phyloP scores from a whole-genome alignment of 2,329 filamentous ascomycete species.

The Hypoxylon sp. region DNA sequence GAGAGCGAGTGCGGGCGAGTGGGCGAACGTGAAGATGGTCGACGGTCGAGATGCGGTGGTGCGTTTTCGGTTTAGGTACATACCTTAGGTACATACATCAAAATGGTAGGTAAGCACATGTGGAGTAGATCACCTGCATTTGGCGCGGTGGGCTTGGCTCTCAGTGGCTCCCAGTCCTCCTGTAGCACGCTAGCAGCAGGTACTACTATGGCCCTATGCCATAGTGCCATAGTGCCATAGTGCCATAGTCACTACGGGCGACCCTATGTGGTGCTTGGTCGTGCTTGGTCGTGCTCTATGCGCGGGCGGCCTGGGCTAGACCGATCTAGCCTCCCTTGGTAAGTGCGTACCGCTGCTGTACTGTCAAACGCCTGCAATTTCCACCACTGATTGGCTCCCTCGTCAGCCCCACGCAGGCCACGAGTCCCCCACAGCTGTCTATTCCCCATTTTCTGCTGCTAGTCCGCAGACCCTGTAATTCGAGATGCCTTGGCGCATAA shows the following conservation, averaged over 20 bases:
- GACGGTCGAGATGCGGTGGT: slow-evolving; percentile 21
- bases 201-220: neutral
- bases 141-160: slow-evolving; percentile 30
- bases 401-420: slow-evolving; percentile 29
- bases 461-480: neutral
- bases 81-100: slow-evolving; percentile 15
- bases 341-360: neutral
- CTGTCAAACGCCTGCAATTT: slow-evolving; percentile 20
- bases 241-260: too few species aligned
- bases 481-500: slow-evolving; percentile 17
- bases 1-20: slow-evolving; percentile 5
- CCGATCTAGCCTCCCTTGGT: slow-evolving; percentile 28
- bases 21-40: slow-evolving; percentile 10
- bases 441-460: neutral
- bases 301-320: neutral
- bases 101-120: slow-evolving; percentile 21
- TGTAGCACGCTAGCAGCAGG: slow-evolving; percentile 11
- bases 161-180: too few species aligned
- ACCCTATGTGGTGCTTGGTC: neutral
- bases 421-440: slow-evolving; percentile 1
- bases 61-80: slow-evolving; percentile 13
- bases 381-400: slow-evolving; percentile 34
- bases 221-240: neutral
- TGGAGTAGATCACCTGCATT: slow-evolving; percentile 37
- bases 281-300: too few species aligned